Evolutionary conservation across 1,139 yeast species (phyloP).

Genomic region (Geotrichum carabidarum): DNA sequence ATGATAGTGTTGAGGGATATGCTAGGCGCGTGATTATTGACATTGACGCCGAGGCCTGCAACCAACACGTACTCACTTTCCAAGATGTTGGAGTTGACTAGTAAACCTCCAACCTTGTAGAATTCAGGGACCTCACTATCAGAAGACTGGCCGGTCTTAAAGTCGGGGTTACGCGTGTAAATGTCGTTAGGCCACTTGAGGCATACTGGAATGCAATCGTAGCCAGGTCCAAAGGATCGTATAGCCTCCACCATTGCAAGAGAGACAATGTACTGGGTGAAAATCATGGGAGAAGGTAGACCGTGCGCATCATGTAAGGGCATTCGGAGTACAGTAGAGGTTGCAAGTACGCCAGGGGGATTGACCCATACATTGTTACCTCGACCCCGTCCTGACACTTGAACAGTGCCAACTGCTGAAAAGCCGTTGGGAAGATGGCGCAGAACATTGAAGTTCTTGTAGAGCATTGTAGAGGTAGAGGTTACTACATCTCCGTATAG

Average conservation of each 20-base stretch:
- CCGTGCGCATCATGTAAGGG: constrained; percentile 41
- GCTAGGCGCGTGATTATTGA: constrained; percentile 83
- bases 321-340: constrained; percentile 62
- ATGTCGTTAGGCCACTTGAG: constrained; percentile 98
- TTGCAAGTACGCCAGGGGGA: constrained; percentile 86
- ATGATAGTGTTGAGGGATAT: constrained; percentile 76
- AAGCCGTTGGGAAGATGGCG: constrained; percentile 64
- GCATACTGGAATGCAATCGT: constrained; percentile 56
- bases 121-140: constrained; percentile 33
- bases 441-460: constrained; percentile 59
- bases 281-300: constrained; percentile 55
- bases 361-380: constrained; percentile 95
- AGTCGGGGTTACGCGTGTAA: constrained; percentile 62
- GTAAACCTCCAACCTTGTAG: constrained; percentile 76
- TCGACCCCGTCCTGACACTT: constrained; percentile 87
- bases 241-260: constrained; percentile 81
- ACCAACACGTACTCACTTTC: constrained; percentile 52
- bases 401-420: constrained; percentile 71
- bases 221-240: constrained; percentile 58
- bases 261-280: constrained; percentile 80
- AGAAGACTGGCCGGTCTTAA: neutral
- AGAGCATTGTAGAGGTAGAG: constrained; percentile 77
- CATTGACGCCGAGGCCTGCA: constrained; percentile 84
- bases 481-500: constrained; percentile 86
- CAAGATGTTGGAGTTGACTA: constrained; percentile 72